Percentiles rank a stretch among this genome's conserved stretches.
These are phyloP conservation scores for Russula abietina DNA, from an alignment of 768 basidiomycete genomes.

Conservation along the genomic window DNA sequence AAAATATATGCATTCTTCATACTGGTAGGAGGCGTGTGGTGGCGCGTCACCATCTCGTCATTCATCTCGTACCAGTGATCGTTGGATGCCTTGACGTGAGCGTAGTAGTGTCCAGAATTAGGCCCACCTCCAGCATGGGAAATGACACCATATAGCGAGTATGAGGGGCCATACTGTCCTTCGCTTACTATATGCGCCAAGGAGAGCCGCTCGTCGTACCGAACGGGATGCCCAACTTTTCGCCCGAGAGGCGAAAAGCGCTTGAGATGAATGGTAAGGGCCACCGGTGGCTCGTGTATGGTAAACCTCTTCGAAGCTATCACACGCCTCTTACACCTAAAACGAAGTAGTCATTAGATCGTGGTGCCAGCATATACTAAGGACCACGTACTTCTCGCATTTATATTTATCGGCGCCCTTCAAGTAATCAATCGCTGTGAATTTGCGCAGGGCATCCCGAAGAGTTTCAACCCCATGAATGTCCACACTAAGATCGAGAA, in stretches of 20 bases:
- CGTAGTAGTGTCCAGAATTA: slow-evolving; percentile 93
- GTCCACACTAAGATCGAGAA: slow-evolving; percentile 91
- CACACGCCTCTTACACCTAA: slow-evolving; percentile 87
- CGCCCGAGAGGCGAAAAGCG: slow-evolving; percentile 87
- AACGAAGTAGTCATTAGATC: background rate
- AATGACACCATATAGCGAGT: slow-evolving; percentile 87
- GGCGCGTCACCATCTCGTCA: slow-evolving; percentile 65
- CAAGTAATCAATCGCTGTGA: slow-evolving; percentile 74
- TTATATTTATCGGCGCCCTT: slow-evolving; percentile 95
- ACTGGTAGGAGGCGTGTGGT: slow-evolving; percentile 42
- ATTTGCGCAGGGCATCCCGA: slow-evolving; percentile 70
- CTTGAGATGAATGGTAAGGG: slow-evolving; percentile 91
- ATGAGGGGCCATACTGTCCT: slow-evolving; percentile 66
- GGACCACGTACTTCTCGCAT: slow-evolving; percentile 82
- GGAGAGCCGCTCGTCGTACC: slow-evolving; percentile 71
- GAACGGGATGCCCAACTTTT: slow-evolving; percentile 72
- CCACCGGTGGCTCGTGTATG: slow-evolving; percentile 78
- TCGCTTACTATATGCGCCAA: slow-evolving; percentile 81
- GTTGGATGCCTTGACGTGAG: slow-evolving; percentile 65
- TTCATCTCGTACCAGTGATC: slow-evolving; percentile 91
- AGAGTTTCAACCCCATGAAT: slow-evolving; percentile 59
- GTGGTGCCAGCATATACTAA: background rate
- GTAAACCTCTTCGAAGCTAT: slow-evolving; percentile 87
- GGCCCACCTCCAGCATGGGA: slow-evolving; percentile 90
- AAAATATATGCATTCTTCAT: slow-evolving; percentile 87